Evolutionary conservation across 2,329 filamentous ascomycete genomes (phyloP).

Genomic region (Onygenales sp.): DNA sequence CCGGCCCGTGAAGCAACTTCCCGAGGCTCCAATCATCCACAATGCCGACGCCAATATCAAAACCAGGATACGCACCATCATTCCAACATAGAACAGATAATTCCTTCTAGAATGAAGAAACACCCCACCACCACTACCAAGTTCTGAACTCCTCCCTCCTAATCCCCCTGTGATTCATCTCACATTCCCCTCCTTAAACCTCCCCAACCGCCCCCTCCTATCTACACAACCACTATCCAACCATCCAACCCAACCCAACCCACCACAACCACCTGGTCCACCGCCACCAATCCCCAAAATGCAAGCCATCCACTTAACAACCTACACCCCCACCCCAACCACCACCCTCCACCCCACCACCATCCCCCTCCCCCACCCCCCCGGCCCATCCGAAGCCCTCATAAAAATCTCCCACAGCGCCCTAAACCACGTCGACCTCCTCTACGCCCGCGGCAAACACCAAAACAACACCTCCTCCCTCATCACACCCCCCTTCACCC

Average conservation of each 20-base stretch:
- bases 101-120: no score
- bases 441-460: conserved; percentile 50
- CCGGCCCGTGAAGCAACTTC: neutral
- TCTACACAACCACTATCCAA: no score
- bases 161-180: no score
- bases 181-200: no score
- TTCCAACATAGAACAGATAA: no score
- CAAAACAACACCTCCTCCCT: conserved; percentile 49
- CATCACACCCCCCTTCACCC: conserved; percentile 47
- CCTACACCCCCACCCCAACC: conserved; percentile 23
- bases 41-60: neutral
- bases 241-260: no score
- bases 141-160: no score
- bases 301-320: conserved; percentile 32
- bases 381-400: conserved; percentile 29
- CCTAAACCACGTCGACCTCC: conserved; percentile 52
- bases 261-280: neutral
- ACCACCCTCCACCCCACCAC: conserved; percentile 23
- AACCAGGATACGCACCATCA: neutral
- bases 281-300: conserved; percentile 16
- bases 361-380: conserved; percentile 21
- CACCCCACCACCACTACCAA: no score
- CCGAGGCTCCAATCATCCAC: neutral
- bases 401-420: conserved; percentile 46
- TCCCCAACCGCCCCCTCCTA: no score